These are phyloP conservation scores for Blastobotrys raffinosifermentans DNA, from an alignment of 1,139 yeast genomes.

Conservation along the genomic window DNA sequence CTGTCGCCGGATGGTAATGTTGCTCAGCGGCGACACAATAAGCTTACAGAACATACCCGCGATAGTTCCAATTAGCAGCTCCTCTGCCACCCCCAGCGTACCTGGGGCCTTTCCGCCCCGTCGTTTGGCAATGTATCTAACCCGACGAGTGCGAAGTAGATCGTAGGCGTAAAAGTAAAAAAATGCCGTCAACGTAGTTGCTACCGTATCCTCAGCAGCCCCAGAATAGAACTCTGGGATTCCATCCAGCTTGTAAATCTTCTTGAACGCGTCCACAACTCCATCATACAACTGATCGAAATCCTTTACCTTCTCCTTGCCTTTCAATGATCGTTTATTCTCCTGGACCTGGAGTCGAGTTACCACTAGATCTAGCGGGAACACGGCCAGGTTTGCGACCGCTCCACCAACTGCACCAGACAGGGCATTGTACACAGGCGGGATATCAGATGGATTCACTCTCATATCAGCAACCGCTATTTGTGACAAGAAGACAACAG, in stretches of 20 bases:
- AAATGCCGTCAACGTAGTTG: constrained; percentile 31
- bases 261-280: constrained; percentile 52
- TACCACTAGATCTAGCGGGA: constrained; percentile 68
- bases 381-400: constrained; percentile 64
- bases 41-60: constrained; percentile 43
- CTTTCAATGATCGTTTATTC: constrained; percentile 10
- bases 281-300: constrained; percentile 40
- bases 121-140: constrained; percentile 73
- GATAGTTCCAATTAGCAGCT: constrained; percentile 81
- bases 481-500: too few species aligned
- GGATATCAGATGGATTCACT: constrained; percentile 19
- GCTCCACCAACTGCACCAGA: constrained; percentile 80
- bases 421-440: constrained; percentile 54
- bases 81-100: constrained; percentile 83
- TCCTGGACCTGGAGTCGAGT: constrained; percentile 66
- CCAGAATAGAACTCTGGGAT: constrained; percentile 64
- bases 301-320: constrained; percentile 6
- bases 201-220: constrained; percentile 29
- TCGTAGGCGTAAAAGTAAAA: constrained; percentile 67
- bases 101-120: constrained; percentile 64
- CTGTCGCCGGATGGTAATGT: constrained; percentile 32
- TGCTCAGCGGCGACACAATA: constrained; percentile 30
- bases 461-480: too few species aligned
- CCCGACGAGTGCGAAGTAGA: constrained; percentile 81
- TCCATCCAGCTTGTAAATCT: constrained; percentile 53